Conservation (phyloP, 805 yeast genomes). For the Candida maris region DNA sequence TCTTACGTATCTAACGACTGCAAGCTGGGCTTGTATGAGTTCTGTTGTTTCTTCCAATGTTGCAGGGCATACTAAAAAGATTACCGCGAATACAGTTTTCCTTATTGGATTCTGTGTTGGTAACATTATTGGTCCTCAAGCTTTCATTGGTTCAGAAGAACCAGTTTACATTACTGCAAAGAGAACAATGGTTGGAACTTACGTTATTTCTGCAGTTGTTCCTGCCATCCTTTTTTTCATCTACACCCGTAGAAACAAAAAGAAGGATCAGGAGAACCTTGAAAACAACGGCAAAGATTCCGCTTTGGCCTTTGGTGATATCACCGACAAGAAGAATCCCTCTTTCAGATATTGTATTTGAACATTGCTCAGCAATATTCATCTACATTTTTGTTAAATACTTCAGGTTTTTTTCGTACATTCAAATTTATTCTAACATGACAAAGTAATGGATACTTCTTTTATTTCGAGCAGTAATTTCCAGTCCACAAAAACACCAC, state of each 20-base stretch:
- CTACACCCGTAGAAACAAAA: conserved; percentile 35
- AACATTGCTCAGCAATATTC: conserved; percentile 1
- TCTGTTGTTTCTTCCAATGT: conserved; percentile 44
- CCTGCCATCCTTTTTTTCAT: conserved; percentile 22
- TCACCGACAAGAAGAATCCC: conserved; percentile 52
- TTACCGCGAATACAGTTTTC: conserved; percentile 41
- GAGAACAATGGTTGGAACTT: conserved; percentile 31
- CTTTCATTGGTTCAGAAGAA: conserved; percentile 41
- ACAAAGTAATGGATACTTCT: neutral
- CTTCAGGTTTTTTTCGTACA: neutral
- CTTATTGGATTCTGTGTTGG: conserved; percentile 53
- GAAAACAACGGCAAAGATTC: conserved; percentile 17
- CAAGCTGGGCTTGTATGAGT: conserved; percentile 23
- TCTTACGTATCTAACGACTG: conserved; percentile 21
- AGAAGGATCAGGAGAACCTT: conserved; percentile 30
- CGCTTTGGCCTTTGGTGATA: conserved; percentile 42
- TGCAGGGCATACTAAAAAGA: conserved; percentile 57
- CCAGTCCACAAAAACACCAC: conserved; percentile 12
- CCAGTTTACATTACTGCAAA: conserved; percentile 42
- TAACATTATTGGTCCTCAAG: conserved; percentile 53
- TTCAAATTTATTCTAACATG: conserved; percentile 1
- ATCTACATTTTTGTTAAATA: neutral
- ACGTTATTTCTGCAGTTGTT: conserved; percentile 10
- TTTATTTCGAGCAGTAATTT: conserved; percentile 1
- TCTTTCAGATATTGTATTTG: conserved; percentile 42